A percentile compares a stretch with the other conserved stretches of the same genome.
Conservation (phyloP, 306 rosid species). For the Prunus padus region DNA sequence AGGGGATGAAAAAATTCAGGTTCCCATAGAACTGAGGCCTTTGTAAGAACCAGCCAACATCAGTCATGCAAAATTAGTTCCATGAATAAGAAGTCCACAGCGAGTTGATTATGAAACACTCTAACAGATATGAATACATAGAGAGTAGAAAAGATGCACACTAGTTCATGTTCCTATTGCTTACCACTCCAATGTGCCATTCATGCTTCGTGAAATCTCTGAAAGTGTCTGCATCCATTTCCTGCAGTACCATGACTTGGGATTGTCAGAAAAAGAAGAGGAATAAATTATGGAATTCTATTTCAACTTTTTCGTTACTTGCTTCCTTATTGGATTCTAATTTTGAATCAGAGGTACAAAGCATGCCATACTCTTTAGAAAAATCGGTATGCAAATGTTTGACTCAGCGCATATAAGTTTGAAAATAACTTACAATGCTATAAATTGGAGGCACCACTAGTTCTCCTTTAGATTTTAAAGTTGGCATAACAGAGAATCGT, state of each 20-base stretch:
- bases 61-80: background rate
- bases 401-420: background rate
- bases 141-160: background rate
- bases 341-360: background rate
- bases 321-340: background rate
- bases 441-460: constrained; percentile 72
- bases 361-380: background rate
- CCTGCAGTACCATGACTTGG: constrained; percentile 47
- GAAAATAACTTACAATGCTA: constrained; percentile 61
- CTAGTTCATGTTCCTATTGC: constrained; percentile 16
- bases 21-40: background rate
- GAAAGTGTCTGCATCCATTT: constrained; percentile 87
- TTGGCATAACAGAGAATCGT: constrained; percentile 82
- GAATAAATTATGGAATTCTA: background rate
- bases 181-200: constrained; percentile 96
- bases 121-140: background rate
- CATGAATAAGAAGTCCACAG: no score
- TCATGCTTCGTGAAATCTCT: constrained; percentile 65
- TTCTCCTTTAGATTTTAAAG: constrained; percentile 53
- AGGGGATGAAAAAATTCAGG: background rate
- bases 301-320: background rate
- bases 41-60: background rate
- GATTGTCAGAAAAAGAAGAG: constrained; percentile 16
- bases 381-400: background rate
- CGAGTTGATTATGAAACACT: no score